Evolutionary conservation across 148 eudicot genomes (phyloP), one percentile per base, ranked within the genome.

Genomic region (Chenopodium suecicum): DNA sequence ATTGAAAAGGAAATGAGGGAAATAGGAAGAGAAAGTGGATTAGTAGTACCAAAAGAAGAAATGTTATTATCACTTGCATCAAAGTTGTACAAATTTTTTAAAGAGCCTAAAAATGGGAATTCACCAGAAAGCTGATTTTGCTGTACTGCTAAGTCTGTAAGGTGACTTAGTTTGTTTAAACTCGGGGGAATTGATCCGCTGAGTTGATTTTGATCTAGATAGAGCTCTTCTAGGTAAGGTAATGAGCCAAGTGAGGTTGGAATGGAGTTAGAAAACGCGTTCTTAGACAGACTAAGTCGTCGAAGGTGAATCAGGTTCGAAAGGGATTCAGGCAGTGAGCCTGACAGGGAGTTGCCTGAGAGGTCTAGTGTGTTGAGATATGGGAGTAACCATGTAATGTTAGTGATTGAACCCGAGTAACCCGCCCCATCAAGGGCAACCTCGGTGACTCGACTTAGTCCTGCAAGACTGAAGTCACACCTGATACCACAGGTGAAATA

Each of bases 391-490:
- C 80, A 84, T 10, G 81, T 47, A 63, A 68, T 47, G 52, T 77
- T 76, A 9, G 75, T 20, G 58, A 89, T 81, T 50, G 83, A 75
- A 11, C 88, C 91, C 9, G 91, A 81, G 85, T 86, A 89, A 32
- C 88, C 85, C 20, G 87, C 88, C 4, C 82, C 84, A 85, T 89
- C 91, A 10, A 89, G 88, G 29, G 83, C 60, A 47, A 89, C 79
- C 32, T 89, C 91, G 0, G 89, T 89, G 82, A 86, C 86, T 76
- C 91, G 85, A 23, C 78, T 78, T 12, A 82, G 46, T 22, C 89
- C 91, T 31, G 75, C 58, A 54, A 80, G 76, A 22, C 65, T 73
- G 75, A 86, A 78, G 62, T 86, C 91, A 70, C 89, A 87, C 58
- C 85, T 70, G 54, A 87, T 29, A 2, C 89, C 87, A 83, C 89